A percentile compares a stretch with the other conserved stretches of the same genome.
These are phyloP conservation scores for Dendrothele bispora DNA, from an alignment of 768 basidiomycete genomes.

Conservation along the genomic window DNA sequence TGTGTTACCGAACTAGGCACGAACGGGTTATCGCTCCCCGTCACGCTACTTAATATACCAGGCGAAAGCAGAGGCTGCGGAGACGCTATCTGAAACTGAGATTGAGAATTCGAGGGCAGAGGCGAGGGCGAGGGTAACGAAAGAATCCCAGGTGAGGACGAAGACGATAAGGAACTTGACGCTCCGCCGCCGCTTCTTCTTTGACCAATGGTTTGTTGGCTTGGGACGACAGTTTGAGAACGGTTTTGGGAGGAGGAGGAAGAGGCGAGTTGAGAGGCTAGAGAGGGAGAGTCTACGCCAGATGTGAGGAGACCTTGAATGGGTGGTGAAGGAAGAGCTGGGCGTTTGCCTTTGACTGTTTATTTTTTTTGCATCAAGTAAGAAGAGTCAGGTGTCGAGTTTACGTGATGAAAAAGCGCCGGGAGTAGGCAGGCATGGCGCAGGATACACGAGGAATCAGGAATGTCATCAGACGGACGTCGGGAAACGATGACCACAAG, in stretches of 20 bases:
- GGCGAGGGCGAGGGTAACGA: not conserved
- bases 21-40: constrained; percentile 6
- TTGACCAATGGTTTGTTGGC: not conserved
- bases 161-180: too few relatives aligned
- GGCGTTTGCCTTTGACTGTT: constrained; percentile 8
- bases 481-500: too few relatives aligned
- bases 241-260: not conserved
- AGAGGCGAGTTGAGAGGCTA: not conserved
- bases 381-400: too few relatives aligned
- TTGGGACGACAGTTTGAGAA: not conserved
- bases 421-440: too few relatives aligned
- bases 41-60: too few relatives aligned
- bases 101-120: too few relatives aligned
- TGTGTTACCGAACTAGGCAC: constrained; percentile 2
- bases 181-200: too few relatives aligned
- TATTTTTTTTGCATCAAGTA: too few relatives aligned
- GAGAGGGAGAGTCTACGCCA: not conserved
- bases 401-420: constrained; percentile 34
- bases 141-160: not conserved
- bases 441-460: too few relatives aligned
- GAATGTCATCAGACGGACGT: too few relatives aligned
- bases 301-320: not conserved
- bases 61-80: too few relatives aligned
- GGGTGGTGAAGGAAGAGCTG: not conserved
- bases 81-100: too few relatives aligned